These are phyloP conservation scores for Boletus tylopilopsis DNA, from an alignment of 768 basidiomycete genomes.

Conservation along the genomic window DNA sequence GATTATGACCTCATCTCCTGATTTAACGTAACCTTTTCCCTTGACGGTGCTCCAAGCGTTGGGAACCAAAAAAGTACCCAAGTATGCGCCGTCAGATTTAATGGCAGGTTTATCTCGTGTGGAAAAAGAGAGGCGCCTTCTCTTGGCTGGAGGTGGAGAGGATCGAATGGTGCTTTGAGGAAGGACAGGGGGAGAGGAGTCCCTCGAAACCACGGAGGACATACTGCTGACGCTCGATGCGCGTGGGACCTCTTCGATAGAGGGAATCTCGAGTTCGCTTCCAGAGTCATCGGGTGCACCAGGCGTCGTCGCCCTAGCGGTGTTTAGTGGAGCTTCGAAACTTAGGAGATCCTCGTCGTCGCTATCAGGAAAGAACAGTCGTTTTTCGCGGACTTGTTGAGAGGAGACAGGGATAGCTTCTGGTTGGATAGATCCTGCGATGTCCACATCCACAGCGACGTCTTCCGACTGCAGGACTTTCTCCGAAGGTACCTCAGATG, in stretches of 20 bases:
- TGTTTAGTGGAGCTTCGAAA: slow-evolving; percentile 5
- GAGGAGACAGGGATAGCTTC: slow-evolving; percentile 5
- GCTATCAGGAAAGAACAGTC: slow-evolving; percentile 41
- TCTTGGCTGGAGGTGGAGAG: slow-evolving; percentile 45
- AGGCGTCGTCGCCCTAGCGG: slow-evolving; percentile 20
- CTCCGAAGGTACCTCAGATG: slow-evolving; percentile 5
- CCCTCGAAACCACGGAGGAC: slow-evolving; percentile 29
- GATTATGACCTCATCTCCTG: slow-evolving; percentile 56
- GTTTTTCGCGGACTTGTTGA: slow-evolving; percentile 23
- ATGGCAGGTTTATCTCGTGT: slow-evolving; percentile 9
- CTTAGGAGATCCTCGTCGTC: slow-evolving; percentile 39
- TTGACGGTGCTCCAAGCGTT: slow-evolving; percentile 80
- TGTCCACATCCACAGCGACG: neutral
- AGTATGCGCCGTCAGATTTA: slow-evolving; percentile 38
- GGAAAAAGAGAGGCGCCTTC: slow-evolving; percentile 43
- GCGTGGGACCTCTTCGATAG: slow-evolving; percentile 32
- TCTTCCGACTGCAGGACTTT: slow-evolving; percentile 6
- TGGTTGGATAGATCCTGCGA: neutral
- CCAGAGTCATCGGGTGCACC: slow-evolving; percentile 30
- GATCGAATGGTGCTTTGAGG: slow-evolving; percentile 10
- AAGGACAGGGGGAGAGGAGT: slow-evolving; percentile 30
- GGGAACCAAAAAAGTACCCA: slow-evolving; percentile 65
- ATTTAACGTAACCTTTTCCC: slow-evolving; percentile 65
- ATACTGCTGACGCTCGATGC: slow-evolving; percentile 40
- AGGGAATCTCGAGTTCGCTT: slow-evolving; percentile 35